A percentile compares a stretch with the other conserved stretches of the same genome.
Evolutionary conservation across 2,329 filamentous ascomycete species (phyloP).

Genomic region (Chaetothyriales sp.): DNA sequence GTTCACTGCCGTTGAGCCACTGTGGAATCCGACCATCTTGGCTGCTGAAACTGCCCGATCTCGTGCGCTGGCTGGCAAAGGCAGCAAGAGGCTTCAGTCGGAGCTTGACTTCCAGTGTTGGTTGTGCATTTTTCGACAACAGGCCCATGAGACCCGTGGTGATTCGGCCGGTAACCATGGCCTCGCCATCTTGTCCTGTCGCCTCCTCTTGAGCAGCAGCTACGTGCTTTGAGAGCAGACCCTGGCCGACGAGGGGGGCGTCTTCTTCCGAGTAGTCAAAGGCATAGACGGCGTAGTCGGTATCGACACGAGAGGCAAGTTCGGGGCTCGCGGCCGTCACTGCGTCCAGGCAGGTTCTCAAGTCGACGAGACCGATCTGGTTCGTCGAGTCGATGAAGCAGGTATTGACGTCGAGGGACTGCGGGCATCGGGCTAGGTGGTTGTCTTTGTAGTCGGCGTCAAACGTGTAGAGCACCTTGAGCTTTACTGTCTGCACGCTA

Average conservation of each 20-base stretch:
- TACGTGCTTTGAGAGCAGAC: conserved; percentile 78
- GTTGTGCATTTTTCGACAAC: conserved; percentile 63
- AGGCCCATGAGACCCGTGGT: conserved; percentile 72
- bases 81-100: conserved; percentile 61
- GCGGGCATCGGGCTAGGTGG: conserved; percentile 73
- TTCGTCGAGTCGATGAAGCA: conserved; percentile 64
- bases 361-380: conserved; percentile 73
- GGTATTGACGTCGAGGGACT: conserved; percentile 64
- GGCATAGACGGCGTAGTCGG: conserved; percentile 92
- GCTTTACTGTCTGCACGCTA: conserved; percentile 49
- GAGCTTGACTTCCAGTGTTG: conserved; percentile 85
- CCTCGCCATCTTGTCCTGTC: conserved; percentile 20
- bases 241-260: conserved; percentile 82
- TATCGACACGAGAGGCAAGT: conserved; percentile 54
- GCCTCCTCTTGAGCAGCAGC: conserved; percentile 38
- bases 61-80: conserved; percentile 7
- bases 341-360: conserved; percentile 73
- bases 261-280: conserved; percentile 94
- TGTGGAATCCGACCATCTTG: conserved; percentile 12
- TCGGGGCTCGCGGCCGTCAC: conserved; percentile 71
- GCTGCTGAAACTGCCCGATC: conserved; percentile 16
- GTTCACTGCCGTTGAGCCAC: conserved; percentile 6
- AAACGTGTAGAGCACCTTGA: conserved; percentile 95
- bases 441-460: conserved; percentile 77
- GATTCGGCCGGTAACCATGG: conserved; percentile 72